Conservation (phyloP, 2,329 filamentous ascomycete genomes). For the Diplodia sapinea region DNA sequence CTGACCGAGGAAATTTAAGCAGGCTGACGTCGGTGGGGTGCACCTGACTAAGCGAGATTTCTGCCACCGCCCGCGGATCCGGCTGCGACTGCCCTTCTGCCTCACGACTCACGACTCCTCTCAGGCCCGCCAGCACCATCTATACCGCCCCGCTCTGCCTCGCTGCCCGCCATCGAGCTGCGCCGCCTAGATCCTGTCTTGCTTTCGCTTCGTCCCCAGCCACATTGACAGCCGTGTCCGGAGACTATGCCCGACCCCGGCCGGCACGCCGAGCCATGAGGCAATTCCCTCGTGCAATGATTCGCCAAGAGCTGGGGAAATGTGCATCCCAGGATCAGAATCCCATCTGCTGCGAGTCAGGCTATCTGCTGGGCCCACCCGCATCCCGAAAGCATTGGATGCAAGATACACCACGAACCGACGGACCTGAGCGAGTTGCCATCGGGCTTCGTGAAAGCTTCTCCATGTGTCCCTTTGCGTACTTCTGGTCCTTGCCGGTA, state of each 20-base stretch:
- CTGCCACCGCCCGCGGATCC: conserved; percentile 28
- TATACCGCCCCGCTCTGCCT: neutral
- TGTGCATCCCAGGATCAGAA: conserved; percentile 10
- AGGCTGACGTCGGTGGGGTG: conserved; percentile 12
- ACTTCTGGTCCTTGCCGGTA: neutral
- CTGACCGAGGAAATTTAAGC: conserved; percentile 15
- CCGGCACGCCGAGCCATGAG: neutral
- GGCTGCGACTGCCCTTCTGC: neutral
- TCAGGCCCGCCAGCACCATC: neutral
- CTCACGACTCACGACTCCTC: neutral
- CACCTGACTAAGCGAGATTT: conserved; percentile 25
- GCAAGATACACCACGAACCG: too few relatives aligned
- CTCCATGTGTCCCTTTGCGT: neutral
- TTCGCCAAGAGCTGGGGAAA: conserved; percentile 17
- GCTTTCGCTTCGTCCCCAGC: neutral
- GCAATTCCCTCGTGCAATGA: neutral
- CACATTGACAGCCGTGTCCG: neutral
- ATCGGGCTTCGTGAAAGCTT: too few relatives aligned
- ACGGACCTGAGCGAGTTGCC: too few relatives aligned
- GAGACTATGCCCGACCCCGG: neutral
- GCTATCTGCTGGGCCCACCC: neutral
- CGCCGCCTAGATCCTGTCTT: neutral
- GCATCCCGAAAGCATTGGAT: neutral
- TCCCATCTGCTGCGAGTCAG: conserved; percentile 17
- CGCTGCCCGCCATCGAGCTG: neutral